phyloP scores from a whole-genome alignment of 2,329 filamentous ascomycete genomes.

The Byssothecium circinans region DNA sequence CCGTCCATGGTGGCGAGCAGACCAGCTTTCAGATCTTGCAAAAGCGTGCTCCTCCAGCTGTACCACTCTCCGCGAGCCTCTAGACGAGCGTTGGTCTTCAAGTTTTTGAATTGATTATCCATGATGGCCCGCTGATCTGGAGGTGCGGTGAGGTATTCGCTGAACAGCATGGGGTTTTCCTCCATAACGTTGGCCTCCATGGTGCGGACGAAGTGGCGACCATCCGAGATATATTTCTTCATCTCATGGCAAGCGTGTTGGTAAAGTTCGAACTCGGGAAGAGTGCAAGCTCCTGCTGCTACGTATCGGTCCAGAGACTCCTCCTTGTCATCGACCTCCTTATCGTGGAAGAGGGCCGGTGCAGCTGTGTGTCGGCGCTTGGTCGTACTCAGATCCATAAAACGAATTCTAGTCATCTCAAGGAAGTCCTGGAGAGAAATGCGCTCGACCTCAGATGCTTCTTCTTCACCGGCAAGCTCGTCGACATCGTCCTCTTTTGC shows the following conservation, averaged over 20 bases:
- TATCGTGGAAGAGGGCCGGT: conserved; percentile 39
- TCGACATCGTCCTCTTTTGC: conserved; percentile 23
- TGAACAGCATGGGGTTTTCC: conserved; percentile 88
- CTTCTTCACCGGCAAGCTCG: conserved; percentile 28
- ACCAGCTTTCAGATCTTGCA: conserved; percentile 78
- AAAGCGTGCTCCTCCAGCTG: conserved; percentile 90
- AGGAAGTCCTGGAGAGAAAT: conserved; percentile 92
- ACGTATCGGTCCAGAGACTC: conserved; percentile 73
- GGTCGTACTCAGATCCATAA: conserved; percentile 97
- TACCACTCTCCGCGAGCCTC: conserved; percentile 98
- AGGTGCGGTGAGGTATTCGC: conserved; percentile 84
- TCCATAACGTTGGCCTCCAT: conserved; percentile 87
- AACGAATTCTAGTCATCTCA: conserved; percentile 92
- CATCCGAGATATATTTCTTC: conserved; percentile 95
- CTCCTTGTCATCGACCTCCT: conserved; percentile 49
- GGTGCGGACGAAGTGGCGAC: conserved; percentile 82
- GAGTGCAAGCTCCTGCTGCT: conserved; percentile 84
- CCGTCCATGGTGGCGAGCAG: conserved; percentile 74
- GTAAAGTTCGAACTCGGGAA: conserved; percentile 91
- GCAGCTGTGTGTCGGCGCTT: conserved; percentile 81
- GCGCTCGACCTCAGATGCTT: conserved; percentile 53
- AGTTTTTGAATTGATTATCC: conserved; percentile 97
- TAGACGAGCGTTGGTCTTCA: conserved; percentile 88
- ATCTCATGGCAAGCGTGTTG: conserved; percentile 94
- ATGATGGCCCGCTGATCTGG: conserved; percentile 82